Percentiles rank a stretch among this genome's conserved stretches.
phyloP scores from a whole-genome alignment of 108 stramenopile genomes.

The Cyclotella sp. region DNA sequence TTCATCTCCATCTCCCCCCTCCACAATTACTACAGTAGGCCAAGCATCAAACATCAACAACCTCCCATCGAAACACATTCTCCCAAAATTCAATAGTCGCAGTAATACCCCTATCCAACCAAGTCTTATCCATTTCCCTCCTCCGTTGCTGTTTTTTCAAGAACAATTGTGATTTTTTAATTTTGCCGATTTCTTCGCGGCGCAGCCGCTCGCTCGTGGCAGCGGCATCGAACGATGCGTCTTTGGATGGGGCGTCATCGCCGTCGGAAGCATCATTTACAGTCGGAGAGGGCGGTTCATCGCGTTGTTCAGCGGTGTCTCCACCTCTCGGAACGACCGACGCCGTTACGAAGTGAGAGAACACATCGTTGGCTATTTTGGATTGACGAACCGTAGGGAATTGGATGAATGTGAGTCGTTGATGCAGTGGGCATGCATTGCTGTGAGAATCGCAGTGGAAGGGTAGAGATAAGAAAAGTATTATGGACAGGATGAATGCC shows the following conservation, averaged over 20 bases:
- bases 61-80: slow-evolving; percentile 52
- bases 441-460: no score
- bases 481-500: neutral
- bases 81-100: slow-evolving; percentile 49
- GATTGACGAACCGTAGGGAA: no score
- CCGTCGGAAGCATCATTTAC: neutral
- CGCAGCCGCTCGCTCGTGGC: slow-evolving; percentile 13
- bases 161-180: slow-evolving; percentile 40
- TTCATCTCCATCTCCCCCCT: no score
- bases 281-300: no score
- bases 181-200: slow-evolving; percentile 31
- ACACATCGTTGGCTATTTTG: no score
- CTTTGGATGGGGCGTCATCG: neutral
- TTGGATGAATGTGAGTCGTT: no score
- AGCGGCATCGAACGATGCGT: slow-evolving; percentile 4
- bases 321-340: slow-evolving; percentile 8
- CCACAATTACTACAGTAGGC: no score
- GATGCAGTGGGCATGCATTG: no score
- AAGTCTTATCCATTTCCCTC: slow-evolving; percentile 47
- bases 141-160: slow-evolving; percentile 41
- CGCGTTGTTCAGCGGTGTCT: neutral
- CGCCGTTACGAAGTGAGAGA: neutral
- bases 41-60: slow-evolving; percentile 39
- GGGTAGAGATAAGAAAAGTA: neutral
- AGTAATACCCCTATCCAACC: slow-evolving; percentile 51